Conservation (phyloP, 2,329 filamentous ascomycete species). For the Rugonectria rugulosa region DNA sequence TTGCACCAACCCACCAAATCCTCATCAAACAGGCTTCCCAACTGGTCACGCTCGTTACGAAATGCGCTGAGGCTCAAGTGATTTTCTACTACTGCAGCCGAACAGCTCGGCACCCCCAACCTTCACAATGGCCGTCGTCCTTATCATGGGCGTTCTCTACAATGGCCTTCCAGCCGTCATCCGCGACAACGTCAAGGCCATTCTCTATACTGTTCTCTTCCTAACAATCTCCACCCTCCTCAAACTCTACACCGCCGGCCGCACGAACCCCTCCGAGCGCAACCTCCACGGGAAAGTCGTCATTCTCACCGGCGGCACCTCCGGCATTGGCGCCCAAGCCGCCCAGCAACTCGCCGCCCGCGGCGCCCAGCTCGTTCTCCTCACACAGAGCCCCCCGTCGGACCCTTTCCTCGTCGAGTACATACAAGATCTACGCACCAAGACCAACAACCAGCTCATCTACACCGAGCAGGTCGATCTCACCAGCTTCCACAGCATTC, state of each 20-base stretch:
- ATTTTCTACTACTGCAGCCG: not conserved
- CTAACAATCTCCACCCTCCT: slow-evolving; percentile 52
- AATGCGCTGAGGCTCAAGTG: slow-evolving; percentile 25
- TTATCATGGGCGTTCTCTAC: slow-evolving; percentile 54
- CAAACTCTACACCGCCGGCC: slow-evolving; percentile 82
- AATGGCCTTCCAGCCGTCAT: slow-evolving; percentile 60
- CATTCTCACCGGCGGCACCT: slow-evolving; percentile 93
- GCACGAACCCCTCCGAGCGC: slow-evolving; percentile 76
- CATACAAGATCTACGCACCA: slow-evolving; percentile 83
- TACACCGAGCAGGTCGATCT: slow-evolving; percentile 97
- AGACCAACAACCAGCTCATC: slow-evolving; percentile 84
- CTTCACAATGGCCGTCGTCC: slow-evolving; percentile 59
- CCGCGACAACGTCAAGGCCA: slow-evolving; percentile 51
- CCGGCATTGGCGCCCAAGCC: slow-evolving; percentile 84
- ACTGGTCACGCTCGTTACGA: slow-evolving; percentile 1
- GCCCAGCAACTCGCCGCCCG: slow-evolving; percentile 77
- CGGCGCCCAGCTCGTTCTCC: slow-evolving; percentile 89
- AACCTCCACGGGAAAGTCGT: slow-evolving; percentile 93
- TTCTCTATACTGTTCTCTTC: slow-evolving; percentile 50
- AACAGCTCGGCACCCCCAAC: slow-evolving; percentile 2
- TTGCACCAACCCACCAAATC: not conserved
- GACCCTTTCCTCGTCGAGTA: slow-evolving; percentile 93
- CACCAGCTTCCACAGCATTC: slow-evolving; percentile 85
- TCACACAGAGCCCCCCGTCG: slow-evolving; percentile 81
- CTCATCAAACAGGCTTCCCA: slow-evolving; percentile 6